Conservation (phyloP, 345 rosid genomes). For the Cardamine resedifolia region DNA sequence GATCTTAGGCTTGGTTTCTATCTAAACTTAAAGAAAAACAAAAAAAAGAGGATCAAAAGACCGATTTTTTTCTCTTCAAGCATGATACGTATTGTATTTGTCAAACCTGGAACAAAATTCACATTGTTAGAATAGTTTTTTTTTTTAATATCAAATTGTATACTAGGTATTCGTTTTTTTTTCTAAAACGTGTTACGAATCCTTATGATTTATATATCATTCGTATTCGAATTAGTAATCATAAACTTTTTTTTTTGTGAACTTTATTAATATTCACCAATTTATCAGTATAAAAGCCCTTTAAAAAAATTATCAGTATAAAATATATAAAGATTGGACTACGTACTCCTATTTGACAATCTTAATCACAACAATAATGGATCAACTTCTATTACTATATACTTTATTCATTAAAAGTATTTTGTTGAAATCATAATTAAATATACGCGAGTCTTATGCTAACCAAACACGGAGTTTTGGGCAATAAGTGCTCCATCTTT, state of each 20-base stretch:
- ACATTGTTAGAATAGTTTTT: too few species aligned
- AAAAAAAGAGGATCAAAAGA: neutral
- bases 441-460: constrained; percentile 18
- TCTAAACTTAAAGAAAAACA: neutral
- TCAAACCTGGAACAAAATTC: too few species aligned
- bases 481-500: constrained; percentile 23
- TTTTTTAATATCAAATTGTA: too few species aligned
- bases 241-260: too few species aligned
- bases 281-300: too few species aligned
- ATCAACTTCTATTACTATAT: neutral
- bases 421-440: neutral
- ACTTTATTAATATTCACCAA: neutral
- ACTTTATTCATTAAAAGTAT: neutral
- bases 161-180: too few species aligned
- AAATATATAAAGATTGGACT: neutral
- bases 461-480: constrained; percentile 31
- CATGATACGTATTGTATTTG: neutral
- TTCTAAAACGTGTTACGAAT: neutral
- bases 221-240: neutral
- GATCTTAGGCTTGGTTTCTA: neutral
- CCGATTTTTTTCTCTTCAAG: neutral
- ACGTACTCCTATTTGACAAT: neutral
- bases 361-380: constrained; percentile 16
- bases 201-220: neutral
- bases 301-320: neutral